A percentile compares a stretch with the other conserved stretches of the same genome.
phyloP scores from a whole-genome alignment of 2,329 filamentous ascomycete genomes.

The Alternaria brassicae region DNA sequence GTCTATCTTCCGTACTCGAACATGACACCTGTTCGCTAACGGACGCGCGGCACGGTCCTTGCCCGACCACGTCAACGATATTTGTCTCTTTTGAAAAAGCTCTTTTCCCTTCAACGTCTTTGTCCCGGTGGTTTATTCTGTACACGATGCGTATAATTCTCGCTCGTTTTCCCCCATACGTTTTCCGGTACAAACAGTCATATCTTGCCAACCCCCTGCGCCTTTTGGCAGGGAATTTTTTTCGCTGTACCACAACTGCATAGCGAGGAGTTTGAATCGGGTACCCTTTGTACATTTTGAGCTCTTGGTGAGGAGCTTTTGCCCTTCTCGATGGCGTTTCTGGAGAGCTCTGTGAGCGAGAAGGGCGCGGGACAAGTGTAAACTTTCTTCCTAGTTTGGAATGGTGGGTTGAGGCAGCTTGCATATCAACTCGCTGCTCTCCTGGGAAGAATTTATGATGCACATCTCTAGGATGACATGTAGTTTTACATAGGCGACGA shows the following conservation, averaged over 20 bases:
- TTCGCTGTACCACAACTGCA: constrained; percentile 37
- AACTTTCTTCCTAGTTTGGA: neutral
- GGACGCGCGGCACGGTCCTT: constrained; percentile 23
- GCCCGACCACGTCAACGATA: constrained; percentile 11
- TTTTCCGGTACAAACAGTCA: neutral
- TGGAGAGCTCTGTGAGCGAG: neutral
- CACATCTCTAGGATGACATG: neutral
- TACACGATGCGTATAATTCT: constrained; percentile 11
- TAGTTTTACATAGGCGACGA: neutral
- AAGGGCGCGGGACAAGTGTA: neutral
- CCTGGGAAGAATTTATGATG: neutral
- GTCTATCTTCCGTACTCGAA: constrained; percentile 16
- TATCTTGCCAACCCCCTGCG: constrained; percentile 5
- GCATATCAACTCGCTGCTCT: neutral
- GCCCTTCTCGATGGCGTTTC: constrained; percentile 13
- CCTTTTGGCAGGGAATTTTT: neutral
- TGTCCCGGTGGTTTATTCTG: constrained; percentile 2
- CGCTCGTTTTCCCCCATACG: constrained; percentile 4
- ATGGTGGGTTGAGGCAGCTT: neutral
- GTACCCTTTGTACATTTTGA: constrained; percentile 24
- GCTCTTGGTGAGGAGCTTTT: constrained; percentile 27
- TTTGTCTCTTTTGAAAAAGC: constrained; percentile 6
- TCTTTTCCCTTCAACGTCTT: neutral
- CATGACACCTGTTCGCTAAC: constrained; percentile 24
- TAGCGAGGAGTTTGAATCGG: constrained; percentile 43